These are phyloP conservation scores for Graphiopsis chlorocephala DNA, from an alignment of 2,329 filamentous ascomycete genomes.

Conservation along the genomic window DNA sequence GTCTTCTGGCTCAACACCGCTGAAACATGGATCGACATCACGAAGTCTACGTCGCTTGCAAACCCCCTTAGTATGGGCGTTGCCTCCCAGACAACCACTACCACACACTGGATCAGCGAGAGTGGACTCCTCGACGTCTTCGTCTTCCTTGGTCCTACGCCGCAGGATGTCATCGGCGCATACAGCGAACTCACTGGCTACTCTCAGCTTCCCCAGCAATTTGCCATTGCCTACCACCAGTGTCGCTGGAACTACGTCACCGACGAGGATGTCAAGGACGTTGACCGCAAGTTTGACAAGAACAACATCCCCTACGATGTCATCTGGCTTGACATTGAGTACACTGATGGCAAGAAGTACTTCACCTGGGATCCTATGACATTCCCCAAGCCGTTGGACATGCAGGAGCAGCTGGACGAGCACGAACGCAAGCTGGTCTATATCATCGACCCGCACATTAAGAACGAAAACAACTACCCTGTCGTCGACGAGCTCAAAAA, in stretches of 20 bases:
- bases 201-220: slow-evolving; percentile 87
- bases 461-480: slow-evolving; percentile 76
- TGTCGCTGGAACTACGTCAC: slow-evolving; percentile 99
- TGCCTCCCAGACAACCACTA: slow-evolving; percentile 67
- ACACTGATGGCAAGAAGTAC: slow-evolving; percentile 95
- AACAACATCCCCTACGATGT: slow-evolving; percentile 95
- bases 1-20: slow-evolving; percentile 97
- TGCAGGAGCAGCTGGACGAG: slow-evolving; percentile 82
- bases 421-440: slow-evolving; percentile 86
- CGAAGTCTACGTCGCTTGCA: slow-evolving; percentile 69
- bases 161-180: slow-evolving; percentile 73
- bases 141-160: slow-evolving; percentile 86
- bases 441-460: slow-evolving; percentile 97
- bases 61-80: slow-evolving; percentile 77
- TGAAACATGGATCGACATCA: slow-evolving; percentile 95
- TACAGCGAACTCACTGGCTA: slow-evolving; percentile 91
- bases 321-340: slow-evolving; percentile 98
- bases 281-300: slow-evolving; percentile 95
- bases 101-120: slow-evolving; percentile 97
- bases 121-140: slow-evolving; percentile 87
- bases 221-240: slow-evolving; percentile 91
- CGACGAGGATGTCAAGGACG: slow-evolving; percentile 94
- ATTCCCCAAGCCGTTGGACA: slow-evolving; percentile 79
- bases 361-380: slow-evolving; percentile 94
- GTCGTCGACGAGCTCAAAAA: slow-evolving; percentile 79